Evolutionary conservation across 2,329 filamentous ascomycete genomes (phyloP).

Genomic region (Fusarium vanettenii): DNA sequence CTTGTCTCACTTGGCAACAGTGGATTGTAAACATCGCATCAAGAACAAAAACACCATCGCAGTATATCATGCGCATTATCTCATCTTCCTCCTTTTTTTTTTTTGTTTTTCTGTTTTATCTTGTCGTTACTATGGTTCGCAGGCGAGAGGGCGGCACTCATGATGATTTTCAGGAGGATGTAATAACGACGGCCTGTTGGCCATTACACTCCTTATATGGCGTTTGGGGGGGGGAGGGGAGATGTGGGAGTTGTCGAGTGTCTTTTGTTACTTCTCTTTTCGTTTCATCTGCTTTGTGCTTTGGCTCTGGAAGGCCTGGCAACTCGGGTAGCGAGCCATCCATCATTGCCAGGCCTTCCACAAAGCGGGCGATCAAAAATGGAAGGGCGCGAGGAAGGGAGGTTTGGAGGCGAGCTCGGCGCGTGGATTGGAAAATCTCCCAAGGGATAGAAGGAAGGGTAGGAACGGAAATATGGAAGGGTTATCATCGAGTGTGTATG

Average conservation of each 20-base stretch:
- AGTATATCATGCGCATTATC: slow-evolving; percentile 15
- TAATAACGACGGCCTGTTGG: slow-evolving; percentile 53
- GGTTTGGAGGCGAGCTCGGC: slow-evolving; percentile 14
- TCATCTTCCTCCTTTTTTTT: slow-evolving; percentile 16
- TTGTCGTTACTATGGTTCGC: slow-evolving; percentile 33
- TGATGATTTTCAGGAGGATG: slow-evolving; percentile 49
- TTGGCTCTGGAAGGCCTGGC: slow-evolving; percentile 2
- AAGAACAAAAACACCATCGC: slow-evolving; percentile 7
- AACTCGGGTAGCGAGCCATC: too few species aligned
- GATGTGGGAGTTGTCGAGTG: slow-evolving; percentile 45
- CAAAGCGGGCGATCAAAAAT: slow-evolving; percentile 13
- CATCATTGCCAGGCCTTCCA: not conserved
- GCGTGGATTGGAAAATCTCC: slow-evolving; percentile 44
- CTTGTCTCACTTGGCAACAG: slow-evolving; percentile 16
- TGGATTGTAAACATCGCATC: slow-evolving; percentile 27
- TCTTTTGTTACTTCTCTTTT: slow-evolving; percentile 30
- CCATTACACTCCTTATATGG: slow-evolving; percentile 54
- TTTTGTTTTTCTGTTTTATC: slow-evolving; percentile 15
- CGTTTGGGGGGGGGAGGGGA: slow-evolving; percentile 46
- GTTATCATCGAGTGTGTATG: slow-evolving; percentile 21
- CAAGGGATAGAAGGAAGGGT: slow-evolving; percentile 40
- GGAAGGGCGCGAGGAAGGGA: slow-evolving; percentile 6
- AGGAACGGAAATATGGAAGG: slow-evolving; percentile 32
- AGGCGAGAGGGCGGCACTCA: slow-evolving; percentile 39
- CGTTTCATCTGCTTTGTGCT: slow-evolving; percentile 25